Conservation (phyloP, 139 green algal genomes). For the Volvox africanus region DNA sequence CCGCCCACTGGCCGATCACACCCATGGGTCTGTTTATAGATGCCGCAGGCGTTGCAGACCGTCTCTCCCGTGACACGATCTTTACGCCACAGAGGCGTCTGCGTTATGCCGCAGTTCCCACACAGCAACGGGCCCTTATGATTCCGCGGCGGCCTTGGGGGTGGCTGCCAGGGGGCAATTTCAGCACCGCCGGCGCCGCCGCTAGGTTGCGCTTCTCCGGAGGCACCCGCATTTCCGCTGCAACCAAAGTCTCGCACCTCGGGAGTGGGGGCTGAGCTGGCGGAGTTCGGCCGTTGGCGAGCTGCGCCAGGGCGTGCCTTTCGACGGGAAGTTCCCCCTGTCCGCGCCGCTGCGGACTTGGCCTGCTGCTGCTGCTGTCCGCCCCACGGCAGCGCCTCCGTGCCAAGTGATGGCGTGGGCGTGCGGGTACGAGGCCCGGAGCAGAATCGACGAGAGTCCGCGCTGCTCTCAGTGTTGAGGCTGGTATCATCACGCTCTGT, state of each 20-base stretch:
- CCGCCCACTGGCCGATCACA: slow-evolving; percentile 46
- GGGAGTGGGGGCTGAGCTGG: not conserved
- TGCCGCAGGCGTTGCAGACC: slow-evolving; percentile 60
- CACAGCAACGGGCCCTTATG: slow-evolving; percentile 47
- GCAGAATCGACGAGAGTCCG: not conserved
- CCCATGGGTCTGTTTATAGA: slow-evolving; percentile 70
- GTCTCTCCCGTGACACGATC: slow-evolving; percentile 51
- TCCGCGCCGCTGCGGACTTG: not conserved
- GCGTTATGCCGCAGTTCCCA: slow-evolving; percentile 52
- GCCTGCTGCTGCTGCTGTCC: not conserved
- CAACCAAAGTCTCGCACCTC: not conserved
- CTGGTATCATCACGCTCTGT: not conserved
- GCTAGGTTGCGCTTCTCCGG: not conserved
- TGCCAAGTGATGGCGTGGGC: not conserved
- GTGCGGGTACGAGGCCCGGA: not conserved
- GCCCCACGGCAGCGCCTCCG: not conserved
- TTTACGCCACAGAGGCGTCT: slow-evolving; percentile 59
- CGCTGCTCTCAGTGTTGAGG: not conserved
- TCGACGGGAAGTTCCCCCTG: not conserved
- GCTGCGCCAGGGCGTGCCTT: not conserved
- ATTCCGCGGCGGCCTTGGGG: slow-evolving; percentile 9
- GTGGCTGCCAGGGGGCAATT: not conserved
- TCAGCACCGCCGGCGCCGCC: not conserved
- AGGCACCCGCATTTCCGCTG: not conserved
- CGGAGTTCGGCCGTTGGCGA: not conserved